Evolutionary conservation across 805 yeast genomes (phyloP).

Genomic region (Danielia reshetovae): DNA sequence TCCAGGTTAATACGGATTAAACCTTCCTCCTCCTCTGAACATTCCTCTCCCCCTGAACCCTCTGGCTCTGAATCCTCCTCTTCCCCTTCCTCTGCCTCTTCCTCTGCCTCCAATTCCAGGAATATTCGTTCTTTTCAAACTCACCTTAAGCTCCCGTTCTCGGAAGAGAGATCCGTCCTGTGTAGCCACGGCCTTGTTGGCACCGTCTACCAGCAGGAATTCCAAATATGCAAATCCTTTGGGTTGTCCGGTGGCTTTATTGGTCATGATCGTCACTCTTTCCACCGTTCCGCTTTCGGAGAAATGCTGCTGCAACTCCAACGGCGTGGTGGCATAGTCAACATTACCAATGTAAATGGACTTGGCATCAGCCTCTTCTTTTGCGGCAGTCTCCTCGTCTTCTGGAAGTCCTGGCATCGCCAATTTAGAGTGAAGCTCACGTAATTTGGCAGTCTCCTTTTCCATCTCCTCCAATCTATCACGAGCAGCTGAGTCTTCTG

Average conservation of each 20-base stretch:
- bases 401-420: conserved; percentile 32
- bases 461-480: conserved; percentile 57
- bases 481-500: too few species aligned
- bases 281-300: conserved; percentile 67
- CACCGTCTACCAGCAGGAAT: conserved; percentile 64
- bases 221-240: conserved; percentile 87
- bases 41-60: conserved; percentile 12
- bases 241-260: conserved; percentile 75
- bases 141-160: conserved; percentile 70
- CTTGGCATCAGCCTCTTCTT: conserved; percentile 62
- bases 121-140: conserved; percentile 74
- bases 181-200: conserved; percentile 56
- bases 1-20: conserved; percentile 12
- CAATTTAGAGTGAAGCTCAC: conserved; percentile 47
- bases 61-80: conserved; percentile 9
- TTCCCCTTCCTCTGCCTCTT: conserved; percentile 21
- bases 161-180: conserved; percentile 63
- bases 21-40: conserved; percentile 8
- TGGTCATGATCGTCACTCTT: conserved; percentile 72
- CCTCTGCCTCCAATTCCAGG: conserved; percentile 54
- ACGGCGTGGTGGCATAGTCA: conserved; percentile 74
- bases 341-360: conserved; percentile 83
- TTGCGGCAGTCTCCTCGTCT: conserved; percentile 29
- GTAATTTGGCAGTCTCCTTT: conserved; percentile 57
- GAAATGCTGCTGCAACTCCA: conserved; percentile 74